These are phyloP conservation scores for Diaporthe sp. DNA, from an alignment of 2,329 filamentous ascomycete species.

Conservation along the genomic window DNA sequence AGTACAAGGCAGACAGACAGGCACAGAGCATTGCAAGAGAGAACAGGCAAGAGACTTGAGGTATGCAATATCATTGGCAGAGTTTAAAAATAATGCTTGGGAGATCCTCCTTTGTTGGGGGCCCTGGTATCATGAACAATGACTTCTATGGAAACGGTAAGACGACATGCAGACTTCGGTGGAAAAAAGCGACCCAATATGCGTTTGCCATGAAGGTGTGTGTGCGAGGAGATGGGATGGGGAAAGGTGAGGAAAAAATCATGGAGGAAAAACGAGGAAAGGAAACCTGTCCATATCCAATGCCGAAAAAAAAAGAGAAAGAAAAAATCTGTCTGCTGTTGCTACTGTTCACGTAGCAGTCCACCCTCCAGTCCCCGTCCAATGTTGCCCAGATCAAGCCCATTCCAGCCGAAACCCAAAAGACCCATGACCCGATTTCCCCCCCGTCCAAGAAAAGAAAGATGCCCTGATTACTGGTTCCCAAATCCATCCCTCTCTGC, in stretches of 20 bases:
- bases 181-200: constrained; percentile 2
- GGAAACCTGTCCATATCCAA: constrained; percentile 26
- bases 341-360: constrained; percentile 19
- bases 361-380: background rate
- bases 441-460: background rate
- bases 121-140: constrained; percentile 39
- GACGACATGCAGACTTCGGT: constrained; percentile 26
- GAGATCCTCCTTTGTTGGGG: constrained; percentile 29
- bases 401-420: constrained; percentile 3
- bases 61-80: constrained; percentile 15
- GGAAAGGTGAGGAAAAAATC: constrained; percentile 15
- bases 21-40: background rate
- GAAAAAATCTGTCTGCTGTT: constrained; percentile 23
- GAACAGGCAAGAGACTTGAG: background rate
- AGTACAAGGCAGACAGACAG: background rate
- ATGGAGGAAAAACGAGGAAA: constrained; percentile 40
- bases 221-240: background rate
- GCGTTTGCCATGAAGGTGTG: constrained; percentile 20
- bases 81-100: constrained; percentile 31
- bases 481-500: constrained; percentile 17
- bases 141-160: constrained; percentile 33
- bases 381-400: constrained; percentile 6
- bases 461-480: constrained; percentile 18
- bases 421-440: background rate
- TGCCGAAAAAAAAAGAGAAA: constrained; percentile 11